Evolutionary conservation across 345 rosid genomes (phyloP).

Genomic region (Moricandia moricandioides): DNA sequence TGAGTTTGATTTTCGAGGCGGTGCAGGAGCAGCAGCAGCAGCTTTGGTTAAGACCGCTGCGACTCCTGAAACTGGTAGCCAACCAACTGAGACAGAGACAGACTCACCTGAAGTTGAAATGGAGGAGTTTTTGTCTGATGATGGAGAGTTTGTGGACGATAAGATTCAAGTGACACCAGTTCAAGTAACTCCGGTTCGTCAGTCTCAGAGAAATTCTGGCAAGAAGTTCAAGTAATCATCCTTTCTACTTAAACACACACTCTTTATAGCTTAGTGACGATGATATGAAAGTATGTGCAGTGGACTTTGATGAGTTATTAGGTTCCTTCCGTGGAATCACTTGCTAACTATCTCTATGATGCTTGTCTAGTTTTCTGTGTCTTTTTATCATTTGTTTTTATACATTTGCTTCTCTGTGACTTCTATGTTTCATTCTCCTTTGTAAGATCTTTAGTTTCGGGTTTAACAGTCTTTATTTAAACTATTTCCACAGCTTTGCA

Average conservation of each 20-base stretch:
- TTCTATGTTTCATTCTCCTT: not conserved
- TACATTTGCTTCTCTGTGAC: not conserved
- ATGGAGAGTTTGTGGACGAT: constrained; percentile 34
- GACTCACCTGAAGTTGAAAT: constrained; percentile 50
- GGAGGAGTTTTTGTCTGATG: constrained; percentile 52
- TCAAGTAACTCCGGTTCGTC: constrained; percentile 61
- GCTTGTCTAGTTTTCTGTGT: not conserved
- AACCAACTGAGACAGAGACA: constrained; percentile 42
- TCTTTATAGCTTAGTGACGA: not conserved
- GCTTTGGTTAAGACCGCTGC: constrained; percentile 38
- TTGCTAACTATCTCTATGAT: not conserved
- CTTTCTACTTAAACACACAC: constrained; percentile 21
- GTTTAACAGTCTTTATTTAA: constrained; percentile 1
- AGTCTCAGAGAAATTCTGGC: constrained; percentile 66
- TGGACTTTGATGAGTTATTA: constrained; percentile 7
- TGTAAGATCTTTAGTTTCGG: no score
- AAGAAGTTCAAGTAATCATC: constrained; percentile 59
- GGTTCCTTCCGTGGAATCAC: not conserved
- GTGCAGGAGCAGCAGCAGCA: constrained; percentile 75
- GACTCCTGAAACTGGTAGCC: constrained; percentile 38
- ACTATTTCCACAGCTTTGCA: constrained; percentile 47
- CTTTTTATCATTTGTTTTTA: not conserved
- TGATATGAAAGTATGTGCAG: not conserved
- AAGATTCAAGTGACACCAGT: constrained; percentile 58
- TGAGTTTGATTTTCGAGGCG: constrained; percentile 70